Conservation (phyloP, 169 alveolate genomes). For the Cyclospora cayetanensis region DNA sequence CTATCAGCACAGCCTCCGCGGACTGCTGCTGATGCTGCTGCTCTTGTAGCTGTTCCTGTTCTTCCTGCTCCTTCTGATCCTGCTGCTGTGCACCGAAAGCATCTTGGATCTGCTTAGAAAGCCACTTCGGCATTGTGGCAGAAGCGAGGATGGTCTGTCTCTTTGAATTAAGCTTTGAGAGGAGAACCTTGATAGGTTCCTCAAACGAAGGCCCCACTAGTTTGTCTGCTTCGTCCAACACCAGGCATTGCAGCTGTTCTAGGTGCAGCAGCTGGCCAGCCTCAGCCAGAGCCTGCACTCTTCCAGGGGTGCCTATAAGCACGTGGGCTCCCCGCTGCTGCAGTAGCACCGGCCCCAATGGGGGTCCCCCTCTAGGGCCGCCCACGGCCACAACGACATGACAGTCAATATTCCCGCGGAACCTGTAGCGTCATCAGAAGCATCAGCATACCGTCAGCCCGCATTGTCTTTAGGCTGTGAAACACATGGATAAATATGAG, state of each 20-base stretch:
- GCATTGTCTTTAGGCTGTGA: constrained; percentile 75
- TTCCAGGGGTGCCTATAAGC: constrained; percentile 93
- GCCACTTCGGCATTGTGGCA: background rate
- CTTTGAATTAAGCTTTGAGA: background rate
- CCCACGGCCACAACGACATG: constrained; percentile 4
- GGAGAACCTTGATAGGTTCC: background rate
- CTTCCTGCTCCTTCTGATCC: background rate
- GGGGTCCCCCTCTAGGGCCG: background rate
- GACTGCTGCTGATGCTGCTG: background rate
- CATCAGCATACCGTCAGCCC: background rate
- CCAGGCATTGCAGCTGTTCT: constrained; percentile 82
- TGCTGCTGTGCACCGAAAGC: background rate
- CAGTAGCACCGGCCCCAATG: constrained; percentile 6
- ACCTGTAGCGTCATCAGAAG: background rate
- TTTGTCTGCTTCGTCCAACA: constrained; percentile 89
- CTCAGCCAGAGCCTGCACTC: constrained; percentile 90
- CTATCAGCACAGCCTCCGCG: background rate
- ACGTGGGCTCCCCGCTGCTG: constrained; percentile 78
- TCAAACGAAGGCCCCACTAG: constrained; percentile 76
- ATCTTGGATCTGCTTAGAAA: background rate
- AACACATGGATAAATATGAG: background rate
- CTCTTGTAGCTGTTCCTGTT: background rate
- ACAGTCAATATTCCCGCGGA: constrained; percentile 5
- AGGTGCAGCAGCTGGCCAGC: constrained; percentile 88
- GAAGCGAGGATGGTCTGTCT: background rate